Evolutionary conservation across 2,329 filamentous ascomycete species (phyloP).

Genomic region (Nothophoma quercina): DNA sequence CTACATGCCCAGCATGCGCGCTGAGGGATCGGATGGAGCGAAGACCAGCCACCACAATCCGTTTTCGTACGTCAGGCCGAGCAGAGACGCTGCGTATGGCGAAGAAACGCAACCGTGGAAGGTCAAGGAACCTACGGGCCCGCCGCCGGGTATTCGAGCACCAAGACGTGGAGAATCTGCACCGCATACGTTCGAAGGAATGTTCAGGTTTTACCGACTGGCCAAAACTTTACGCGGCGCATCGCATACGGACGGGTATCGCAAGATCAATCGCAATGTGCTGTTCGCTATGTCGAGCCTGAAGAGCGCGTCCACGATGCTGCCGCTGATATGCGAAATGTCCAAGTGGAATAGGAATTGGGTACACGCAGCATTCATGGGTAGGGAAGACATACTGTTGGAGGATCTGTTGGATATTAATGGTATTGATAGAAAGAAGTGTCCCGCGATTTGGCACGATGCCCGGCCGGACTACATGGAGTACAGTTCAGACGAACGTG

Average conservation of each 20-base stretch:
- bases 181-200: slow-evolving; percentile 66
- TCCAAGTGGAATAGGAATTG: slow-evolving; percentile 70
- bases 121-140: slow-evolving; percentile 32
- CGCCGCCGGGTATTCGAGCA: slow-evolving; percentile 35
- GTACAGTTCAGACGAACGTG: slow-evolving; percentile 73
- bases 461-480: slow-evolving; percentile 77
- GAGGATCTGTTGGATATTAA: slow-evolving; percentile 78
- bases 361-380: slow-evolving; percentile 84
- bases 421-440: slow-evolving; percentile 72
- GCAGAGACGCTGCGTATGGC: slow-evolving; percentile 3
- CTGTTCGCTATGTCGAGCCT: slow-evolving; percentile 81
- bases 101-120: slow-evolving; percentile 19
- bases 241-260: slow-evolving; percentile 60
- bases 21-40: neutral
- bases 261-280: slow-evolving; percentile 70
- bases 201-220: slow-evolving; percentile 72
- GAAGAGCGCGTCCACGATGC: slow-evolving; percentile 72
- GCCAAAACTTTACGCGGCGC: slow-evolving; percentile 69
- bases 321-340: slow-evolving; percentile 91
- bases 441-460: slow-evolving; percentile 74
- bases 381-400: slow-evolving; percentile 73
- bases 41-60: neutral
- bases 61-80: neutral
- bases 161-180: slow-evolving; percentile 24
- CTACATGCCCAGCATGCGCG: slow-evolving; percentile 16